phyloP scores from a whole-genome alignment of 2,329 filamentous ascomycete genomes.

The Monosporascus sp. region DNA sequence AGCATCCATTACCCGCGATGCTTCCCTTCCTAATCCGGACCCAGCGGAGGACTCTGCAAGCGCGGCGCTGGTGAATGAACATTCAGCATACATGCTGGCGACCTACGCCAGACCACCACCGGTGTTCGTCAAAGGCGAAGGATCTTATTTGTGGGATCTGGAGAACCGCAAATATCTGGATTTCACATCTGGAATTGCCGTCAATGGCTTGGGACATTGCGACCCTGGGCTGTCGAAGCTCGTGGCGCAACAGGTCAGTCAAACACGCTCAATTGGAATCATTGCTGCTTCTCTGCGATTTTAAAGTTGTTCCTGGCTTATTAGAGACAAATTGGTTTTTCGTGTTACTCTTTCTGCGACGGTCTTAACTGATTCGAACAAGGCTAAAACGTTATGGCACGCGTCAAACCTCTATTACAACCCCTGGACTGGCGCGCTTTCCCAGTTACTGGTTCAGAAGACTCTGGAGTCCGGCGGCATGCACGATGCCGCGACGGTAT shows the following conservation, averaged over 20 bases:
- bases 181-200: constrained; percentile 92
- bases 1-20: constrained; percentile 20
- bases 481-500: constrained; percentile 72
- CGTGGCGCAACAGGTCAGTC: constrained; percentile 66
- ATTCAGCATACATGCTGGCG: constrained; percentile 86
- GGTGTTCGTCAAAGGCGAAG: constrained; percentile 83
- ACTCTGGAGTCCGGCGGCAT: constrained; percentile 77
- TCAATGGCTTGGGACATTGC: constrained; percentile 87
- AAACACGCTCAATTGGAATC: not conserved
- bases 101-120: constrained; percentile 89
- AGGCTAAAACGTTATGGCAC: constrained; percentile 75
- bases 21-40: constrained; percentile 25
- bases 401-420: constrained; percentile 97
- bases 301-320: too few species aligned
- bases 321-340: too few species aligned
- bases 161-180: constrained; percentile 89
- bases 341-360: not conserved
- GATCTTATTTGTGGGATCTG: constrained; percentile 83
- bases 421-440: constrained; percentile 86
- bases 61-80: constrained; percentile 65
- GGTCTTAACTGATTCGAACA: constrained; percentile 3
- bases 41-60: constrained; percentile 39
- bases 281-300: not conserved
- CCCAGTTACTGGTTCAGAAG: constrained; percentile 75
- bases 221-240: constrained; percentile 72